Evolutionary conservation across 163 green algal species (phyloP), one percentile per base, ranked within the genome.

Genomic region (Trebouxia gelatinosa): DNA sequence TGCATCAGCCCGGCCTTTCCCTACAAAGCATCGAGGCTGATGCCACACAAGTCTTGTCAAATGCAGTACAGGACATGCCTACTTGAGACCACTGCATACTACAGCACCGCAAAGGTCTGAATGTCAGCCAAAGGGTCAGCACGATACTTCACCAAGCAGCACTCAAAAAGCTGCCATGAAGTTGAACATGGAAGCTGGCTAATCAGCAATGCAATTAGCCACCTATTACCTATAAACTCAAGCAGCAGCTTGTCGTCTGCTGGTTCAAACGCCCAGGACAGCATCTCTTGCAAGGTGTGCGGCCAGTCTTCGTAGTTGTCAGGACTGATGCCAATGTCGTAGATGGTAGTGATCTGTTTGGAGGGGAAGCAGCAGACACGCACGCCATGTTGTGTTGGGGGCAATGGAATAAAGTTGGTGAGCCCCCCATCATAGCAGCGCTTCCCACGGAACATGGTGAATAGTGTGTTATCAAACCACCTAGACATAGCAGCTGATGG

Each of bases 401-500:
- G 85, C 5, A 86, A 19, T 0, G 92, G 92, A 23, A 97, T 90
- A 81, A 97, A 94, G 74, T 94, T 92, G 9, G 90, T 94, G 28
- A 96, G 74, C 39, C 92, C 92, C 2, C 91, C 92, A 70, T 96
- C 91, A 37, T 87, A 84, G 39, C 80, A 82, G 3, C 83, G 6
- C 0, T 57, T 67, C 16, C 85, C 85, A 7, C 88, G 81, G 81
- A 93, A 95, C 5, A 65, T 71, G 32, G 79, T 85, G 21, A 81
- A 78, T 7, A 89, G 11, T 0, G 43, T 71, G 40, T 82, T 83
- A 54, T 91, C 82, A 74, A 90, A 89, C 81, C 83, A 89, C 68
- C 71, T 79, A 50, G 0, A 16, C 13, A 28, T 21, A 40, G n/a
- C 11, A 74, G 11, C 48, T 48, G 28, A 28, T 21, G 17, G 5